These are phyloP conservation scores for Ogataea methanolica DNA, from an alignment of 805 yeast species.

Conservation along the genomic window DNA sequence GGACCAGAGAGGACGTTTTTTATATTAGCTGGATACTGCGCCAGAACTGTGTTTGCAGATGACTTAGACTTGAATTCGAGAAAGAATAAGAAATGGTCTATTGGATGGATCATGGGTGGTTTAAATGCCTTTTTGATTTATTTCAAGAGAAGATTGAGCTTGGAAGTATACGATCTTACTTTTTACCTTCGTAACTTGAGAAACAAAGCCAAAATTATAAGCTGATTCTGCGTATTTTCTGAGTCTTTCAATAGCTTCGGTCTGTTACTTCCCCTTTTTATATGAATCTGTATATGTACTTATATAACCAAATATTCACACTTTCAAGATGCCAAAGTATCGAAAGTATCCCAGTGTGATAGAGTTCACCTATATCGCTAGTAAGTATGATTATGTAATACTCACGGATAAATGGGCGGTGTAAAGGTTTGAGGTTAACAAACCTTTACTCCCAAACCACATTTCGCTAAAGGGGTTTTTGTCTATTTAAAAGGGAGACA, in stretches of 20 bases:
- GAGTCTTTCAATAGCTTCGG: not conserved
- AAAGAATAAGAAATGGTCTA: conserved; percentile 12
- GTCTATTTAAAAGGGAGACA: too few relatives aligned
- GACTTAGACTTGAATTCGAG: conserved; percentile 21
- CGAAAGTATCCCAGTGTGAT: too few relatives aligned
- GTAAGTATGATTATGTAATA: too few relatives aligned
- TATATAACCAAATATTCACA: too few relatives aligned
- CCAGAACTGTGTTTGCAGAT: conserved; percentile 71
- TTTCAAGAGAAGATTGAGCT: conserved; percentile 28
- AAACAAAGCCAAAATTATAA: not conserved
- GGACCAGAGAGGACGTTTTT: conserved; percentile 86
- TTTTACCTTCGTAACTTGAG: conserved; percentile 14
- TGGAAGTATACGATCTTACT: conserved; percentile 30
- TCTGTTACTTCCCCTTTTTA: not conserved
- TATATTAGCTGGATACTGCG: conserved; percentile 88
- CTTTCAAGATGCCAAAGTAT: too few relatives aligned
- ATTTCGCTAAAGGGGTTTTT: too few relatives aligned
- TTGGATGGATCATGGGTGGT: conserved; percentile 23
- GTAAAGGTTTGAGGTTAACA: too few relatives aligned
- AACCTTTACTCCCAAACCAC: too few relatives aligned
- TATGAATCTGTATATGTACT: not conserved
- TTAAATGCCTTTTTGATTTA: conserved; percentile 29
- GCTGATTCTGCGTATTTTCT: not conserved
- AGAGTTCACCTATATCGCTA: too few relatives aligned
- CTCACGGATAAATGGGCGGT: too few relatives aligned